Conservation (phyloP, 164 flowering plant species). For the Nymphaea thermarum region DNA sequence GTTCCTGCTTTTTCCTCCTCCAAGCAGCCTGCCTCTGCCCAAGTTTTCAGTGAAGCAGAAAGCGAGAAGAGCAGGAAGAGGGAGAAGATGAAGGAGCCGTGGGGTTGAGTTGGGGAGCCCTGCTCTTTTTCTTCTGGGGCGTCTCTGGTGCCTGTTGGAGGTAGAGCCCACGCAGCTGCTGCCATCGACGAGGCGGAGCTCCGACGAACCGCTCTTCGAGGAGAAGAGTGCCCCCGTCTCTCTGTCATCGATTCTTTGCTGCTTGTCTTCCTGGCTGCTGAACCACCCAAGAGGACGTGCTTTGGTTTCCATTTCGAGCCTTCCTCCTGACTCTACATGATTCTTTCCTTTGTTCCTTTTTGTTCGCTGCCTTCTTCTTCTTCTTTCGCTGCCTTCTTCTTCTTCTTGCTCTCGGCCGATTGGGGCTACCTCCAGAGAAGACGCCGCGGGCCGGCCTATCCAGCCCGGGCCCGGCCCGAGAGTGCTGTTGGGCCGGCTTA, state of each 20-base stretch:
- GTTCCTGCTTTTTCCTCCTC: slow-evolving; percentile 43
- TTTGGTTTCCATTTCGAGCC: neutral
- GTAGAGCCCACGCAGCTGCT: no score
- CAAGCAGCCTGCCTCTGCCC: slow-evolving; percentile 85
- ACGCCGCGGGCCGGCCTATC: no score
- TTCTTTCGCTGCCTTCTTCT: neutral
- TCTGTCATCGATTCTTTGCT: neutral
- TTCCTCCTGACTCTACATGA: neutral
- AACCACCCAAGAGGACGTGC: slow-evolving; percentile 2
- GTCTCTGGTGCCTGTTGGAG: neutral
- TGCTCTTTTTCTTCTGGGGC: neutral
- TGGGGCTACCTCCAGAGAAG: no score
- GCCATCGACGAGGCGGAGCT: no score
- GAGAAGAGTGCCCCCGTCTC: neutral
- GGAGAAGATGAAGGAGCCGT: neutral
- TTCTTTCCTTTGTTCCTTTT: no score
- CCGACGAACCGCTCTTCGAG: neutral
- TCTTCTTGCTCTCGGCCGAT: no score
- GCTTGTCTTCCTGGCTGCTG: neutral
- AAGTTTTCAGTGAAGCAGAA: slow-evolving; percentile 48
- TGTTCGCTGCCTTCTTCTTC: no score
- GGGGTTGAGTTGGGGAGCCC: no score
- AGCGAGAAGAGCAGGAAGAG: slow-evolving; percentile 35
- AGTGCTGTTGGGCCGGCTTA: no score
- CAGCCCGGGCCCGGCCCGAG: no score